These are phyloP conservation scores for Termitomyces sp. DNA, from an alignment of 768 basidiomycete species.

Conservation along the genomic window DNA sequence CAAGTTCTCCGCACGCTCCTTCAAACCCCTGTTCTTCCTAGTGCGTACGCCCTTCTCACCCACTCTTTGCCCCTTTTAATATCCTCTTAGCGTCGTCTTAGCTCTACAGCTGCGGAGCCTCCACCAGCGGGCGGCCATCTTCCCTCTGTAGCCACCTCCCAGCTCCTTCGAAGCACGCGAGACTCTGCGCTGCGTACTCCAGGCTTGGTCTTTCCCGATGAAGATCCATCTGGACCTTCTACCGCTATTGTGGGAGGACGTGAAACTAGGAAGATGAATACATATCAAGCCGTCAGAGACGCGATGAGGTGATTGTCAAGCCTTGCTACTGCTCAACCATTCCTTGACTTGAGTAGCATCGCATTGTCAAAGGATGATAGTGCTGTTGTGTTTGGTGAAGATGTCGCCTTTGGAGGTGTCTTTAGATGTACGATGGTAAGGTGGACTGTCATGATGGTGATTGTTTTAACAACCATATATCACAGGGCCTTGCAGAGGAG, in stretches of 20 bases:
- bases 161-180: conserved; percentile 59
- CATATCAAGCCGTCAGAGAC: conserved; percentile 90
- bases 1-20: conserved; percentile 24
- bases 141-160: conserved; percentile 67
- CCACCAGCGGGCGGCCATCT: conserved; percentile 81
- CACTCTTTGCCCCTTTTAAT: background rate
- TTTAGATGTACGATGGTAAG: conserved; percentile 90
- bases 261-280: conserved; percentile 93
- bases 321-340: background rate
- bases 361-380: conserved; percentile 82
- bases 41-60: conserved; percentile 11
- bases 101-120: conserved; percentile 54
- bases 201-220: conserved; percentile 69
- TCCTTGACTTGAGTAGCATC: conserved; percentile 44
- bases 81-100: conserved; percentile 33
- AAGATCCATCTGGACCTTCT: conserved; percentile 39
- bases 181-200: conserved; percentile 71
- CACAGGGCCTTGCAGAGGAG: conserved; percentile 85
- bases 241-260: conserved; percentile 61
- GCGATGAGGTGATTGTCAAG: conserved; percentile 63
- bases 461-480: background rate
- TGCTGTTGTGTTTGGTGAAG: conserved; percentile 88
- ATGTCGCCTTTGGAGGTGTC: conserved; percentile 92
- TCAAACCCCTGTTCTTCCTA: conserved; percentile 16
- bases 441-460: background rate